These are phyloP conservation scores for Pyricularia sp. DNA, from an alignment of 2,329 filamentous ascomycete genomes.

Conservation along the genomic window DNA sequence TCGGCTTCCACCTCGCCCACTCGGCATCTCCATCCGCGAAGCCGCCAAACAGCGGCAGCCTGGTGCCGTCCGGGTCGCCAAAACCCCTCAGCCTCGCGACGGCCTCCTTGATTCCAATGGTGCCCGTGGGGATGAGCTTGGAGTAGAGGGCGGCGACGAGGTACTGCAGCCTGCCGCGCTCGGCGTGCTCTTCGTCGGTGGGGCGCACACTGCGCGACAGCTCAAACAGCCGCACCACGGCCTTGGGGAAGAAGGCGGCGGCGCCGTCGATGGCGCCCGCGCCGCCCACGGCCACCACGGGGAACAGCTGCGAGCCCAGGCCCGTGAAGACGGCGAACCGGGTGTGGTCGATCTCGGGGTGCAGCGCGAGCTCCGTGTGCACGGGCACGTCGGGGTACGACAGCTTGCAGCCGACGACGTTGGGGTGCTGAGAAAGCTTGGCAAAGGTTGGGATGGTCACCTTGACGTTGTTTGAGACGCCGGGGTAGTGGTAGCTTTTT, in stretches of 20 bases:
- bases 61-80: constrained; percentile 47
- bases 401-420: constrained; percentile 62
- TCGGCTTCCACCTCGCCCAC: constrained; percentile 37
- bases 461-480: constrained; percentile 54
- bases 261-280: constrained; percentile 59
- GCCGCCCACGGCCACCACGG: constrained; percentile 52
- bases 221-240: constrained; percentile 47
- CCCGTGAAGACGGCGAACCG: constrained; percentile 57
- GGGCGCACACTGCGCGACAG: constrained; percentile 25
- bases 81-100: constrained; percentile 46
- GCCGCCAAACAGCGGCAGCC: constrained; percentile 47
- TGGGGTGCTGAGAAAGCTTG: constrained; percentile 47
- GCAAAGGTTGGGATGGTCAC: constrained; percentile 47
- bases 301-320: constrained; percentile 57
- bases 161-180: constrained; percentile 51
- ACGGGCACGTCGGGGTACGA: constrained; percentile 55
- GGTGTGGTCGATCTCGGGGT: constrained; percentile 49
- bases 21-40: constrained; percentile 37
- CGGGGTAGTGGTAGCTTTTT: constrained; percentile 47
- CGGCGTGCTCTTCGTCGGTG: constrained; percentile 27
- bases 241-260: constrained; percentile 55
- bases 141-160: constrained; percentile 52
- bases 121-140: constrained; percentile 49
- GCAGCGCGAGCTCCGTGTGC: constrained; percentile 52
- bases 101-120: constrained; percentile 56